Evolutionary conservation across 2,329 filamentous ascomycete genomes (phyloP).

Genomic region (Gremmenia infestans): DNA sequence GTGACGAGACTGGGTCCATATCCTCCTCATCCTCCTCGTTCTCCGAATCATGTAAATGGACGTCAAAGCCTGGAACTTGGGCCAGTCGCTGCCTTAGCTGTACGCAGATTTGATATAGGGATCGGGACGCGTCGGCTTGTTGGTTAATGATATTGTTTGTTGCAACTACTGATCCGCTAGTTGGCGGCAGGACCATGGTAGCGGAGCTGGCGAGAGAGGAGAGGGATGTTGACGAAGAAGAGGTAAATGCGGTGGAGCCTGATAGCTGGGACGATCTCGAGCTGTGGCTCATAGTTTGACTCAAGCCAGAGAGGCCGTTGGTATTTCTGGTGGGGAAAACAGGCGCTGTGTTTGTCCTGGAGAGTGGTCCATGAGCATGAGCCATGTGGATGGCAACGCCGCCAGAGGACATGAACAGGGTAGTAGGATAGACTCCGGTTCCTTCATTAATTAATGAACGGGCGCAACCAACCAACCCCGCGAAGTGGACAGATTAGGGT

Average conservation of each 20-base stretch:
- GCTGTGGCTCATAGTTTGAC: conserved; percentile 31
- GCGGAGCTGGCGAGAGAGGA: conserved; percentile 29
- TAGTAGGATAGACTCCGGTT: background rate
- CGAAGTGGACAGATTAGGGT: too few species aligned
- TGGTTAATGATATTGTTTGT: conserved; percentile 96
- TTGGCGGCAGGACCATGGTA: conserved; percentile 34
- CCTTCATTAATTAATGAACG: too few species aligned
- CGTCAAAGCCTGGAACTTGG: conserved; percentile 78
- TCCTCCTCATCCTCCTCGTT: conserved; percentile 60
- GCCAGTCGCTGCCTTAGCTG: conserved; percentile 75
- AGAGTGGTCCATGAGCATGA: conserved; percentile 28
- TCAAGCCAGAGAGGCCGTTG: conserved; percentile 20
- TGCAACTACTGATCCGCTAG: conserved; percentile 60
- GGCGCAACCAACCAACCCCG: too few species aligned
- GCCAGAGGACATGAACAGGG: conserved; percentile 27
- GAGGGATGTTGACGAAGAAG: conserved; percentile 31
- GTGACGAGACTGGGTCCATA: conserved; percentile 78
- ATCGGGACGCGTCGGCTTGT: conserved; percentile 84
- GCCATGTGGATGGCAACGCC: conserved; percentile 28
- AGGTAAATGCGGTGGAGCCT: conserved; percentile 51
- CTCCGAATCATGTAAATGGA: conserved; percentile 66
- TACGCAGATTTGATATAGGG: conserved; percentile 92
- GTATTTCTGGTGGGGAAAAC: conserved; percentile 22
- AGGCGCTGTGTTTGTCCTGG: conserved; percentile 30
- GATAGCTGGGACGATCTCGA: conserved; percentile 58